Base-by-base conservation (phyloP, 2,329 filamentous ascomycete genomes). In the Aureobasidium sp. region DNA sequence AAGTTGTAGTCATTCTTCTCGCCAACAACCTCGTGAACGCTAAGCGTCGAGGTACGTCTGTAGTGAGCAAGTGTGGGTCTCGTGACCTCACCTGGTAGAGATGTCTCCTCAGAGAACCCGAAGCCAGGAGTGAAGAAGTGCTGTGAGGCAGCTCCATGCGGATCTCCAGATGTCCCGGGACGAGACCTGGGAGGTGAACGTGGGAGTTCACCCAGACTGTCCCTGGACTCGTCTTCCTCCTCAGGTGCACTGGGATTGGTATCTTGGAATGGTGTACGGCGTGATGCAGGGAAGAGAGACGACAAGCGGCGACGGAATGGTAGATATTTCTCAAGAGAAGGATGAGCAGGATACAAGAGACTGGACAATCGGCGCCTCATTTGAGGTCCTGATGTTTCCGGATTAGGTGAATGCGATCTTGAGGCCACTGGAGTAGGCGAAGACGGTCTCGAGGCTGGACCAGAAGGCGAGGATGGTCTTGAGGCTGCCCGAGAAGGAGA, bases 1-100 rank as follows among this genome's bases (percentile, higher is more conserved):
- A 86, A 77, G 63, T 82, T 81, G 68, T 81, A 84, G 67, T 85
- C 80, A 54, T 80, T 81, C 68, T 85, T 84, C 62, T 83, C 83
- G n/a, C 84, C 82, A 30, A 86, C 77, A 32, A 87, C 78, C 2
- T 78, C 78, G 57, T 83, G 76, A 6, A 85, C 75, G 32, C 81
- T 84, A 25, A 86, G 75, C 10, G 53, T 51, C 13, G 61, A 60
- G 7, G 37, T 13, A 21, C 51, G 51, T 48, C 55, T 44, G 50
- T 44, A 55, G 14, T 55, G 41, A 7, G 41, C 49, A n/a, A 55
- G 39, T 27, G 34, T 44, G 7, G 39, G 42, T 48, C 32, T 37
- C 13, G 32, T 30, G 7, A 37, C 3, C 14, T 55, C 37, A 9
- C 51, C 51, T 49, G 59, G 37, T 3, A 49, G n/a, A 14, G 8